Percentiles rank a stretch among this genome's conserved stretches.
Conservation (phyloP, 176 grass and related monocot species). For the Themeda triandra region DNA sequence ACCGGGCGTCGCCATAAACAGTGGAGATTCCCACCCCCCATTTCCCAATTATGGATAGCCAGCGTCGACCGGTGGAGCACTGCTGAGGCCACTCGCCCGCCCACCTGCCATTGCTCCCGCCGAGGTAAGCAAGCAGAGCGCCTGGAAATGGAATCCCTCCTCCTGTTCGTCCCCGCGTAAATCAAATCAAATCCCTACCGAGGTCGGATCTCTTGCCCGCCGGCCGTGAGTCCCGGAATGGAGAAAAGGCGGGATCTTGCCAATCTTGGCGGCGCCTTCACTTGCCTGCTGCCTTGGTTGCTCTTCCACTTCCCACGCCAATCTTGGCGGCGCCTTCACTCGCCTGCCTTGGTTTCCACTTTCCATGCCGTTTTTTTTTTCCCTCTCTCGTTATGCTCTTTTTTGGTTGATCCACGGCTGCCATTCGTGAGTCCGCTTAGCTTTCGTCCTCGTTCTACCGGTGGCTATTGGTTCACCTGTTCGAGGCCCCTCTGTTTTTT, state of each 20-base stretch:
- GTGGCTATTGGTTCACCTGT: neutral
- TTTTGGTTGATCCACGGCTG: neutral
- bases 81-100: neutral
- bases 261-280: too few species aligned
- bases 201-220: constrained; percentile 14
- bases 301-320: too few species aligned
- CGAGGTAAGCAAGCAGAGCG: constrained; percentile 36
- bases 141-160: neutral
- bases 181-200: neutral
- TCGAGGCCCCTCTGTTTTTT: neutral
- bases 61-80: neutral
- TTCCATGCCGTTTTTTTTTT: neutral
- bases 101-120: constrained; percentile 33
- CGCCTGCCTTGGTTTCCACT: neutral
- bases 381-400: neutral
- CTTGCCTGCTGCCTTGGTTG: too few species aligned
- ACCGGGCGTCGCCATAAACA: constrained; percentile 4
- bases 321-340: constrained; percentile 21
- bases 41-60: constrained; percentile 41
- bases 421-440: neutral
- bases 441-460: neutral
- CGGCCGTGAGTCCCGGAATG: too few species aligned
- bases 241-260: constrained; percentile 20
- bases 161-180: neutral
- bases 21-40: constrained; percentile 48